phyloP scores from a whole-genome alignment of 768 basidiomycete species.

The Kwoniella botswanensis region DNA sequence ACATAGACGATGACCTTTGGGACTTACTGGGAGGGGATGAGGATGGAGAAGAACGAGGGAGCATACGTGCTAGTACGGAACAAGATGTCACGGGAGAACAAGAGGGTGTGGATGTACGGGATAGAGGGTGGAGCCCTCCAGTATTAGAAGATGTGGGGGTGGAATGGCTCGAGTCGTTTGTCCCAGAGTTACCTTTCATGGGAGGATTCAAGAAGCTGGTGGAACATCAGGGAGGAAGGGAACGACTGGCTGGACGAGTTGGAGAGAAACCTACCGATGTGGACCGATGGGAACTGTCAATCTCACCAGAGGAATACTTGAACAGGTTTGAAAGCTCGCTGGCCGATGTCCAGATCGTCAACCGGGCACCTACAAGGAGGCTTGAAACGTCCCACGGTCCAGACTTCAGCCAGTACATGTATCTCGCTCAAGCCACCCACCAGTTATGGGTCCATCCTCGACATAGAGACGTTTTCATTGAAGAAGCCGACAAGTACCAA shows the following conservation, averaged over 20 bases:
- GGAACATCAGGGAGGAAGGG: background rate
- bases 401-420: slow-evolving; percentile 16
- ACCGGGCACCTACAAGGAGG: background rate
- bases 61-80: too few relatives aligned
- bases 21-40: too few relatives aligned
- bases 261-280: slow-evolving; percentile 19
- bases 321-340: slow-evolving; percentile 18
- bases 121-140: background rate
- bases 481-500: slow-evolving; percentile 14
- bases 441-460: slow-evolving; percentile 28
- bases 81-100: too few relatives aligned
- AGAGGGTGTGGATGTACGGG: background rate
- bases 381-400: slow-evolving; percentile 5
- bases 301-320: slow-evolving; percentile 20
- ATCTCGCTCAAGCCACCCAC: slow-evolving; percentile 22
- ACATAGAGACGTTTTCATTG: slow-evolving; percentile 19
- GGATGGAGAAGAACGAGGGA: too few relatives aligned
- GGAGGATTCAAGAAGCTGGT: background rate
- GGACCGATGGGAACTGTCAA: slow-evolving; percentile 26
- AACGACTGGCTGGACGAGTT: background rate
- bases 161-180: background rate
- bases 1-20: too few relatives aligned
- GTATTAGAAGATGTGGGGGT: background rate
- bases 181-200: background rate
- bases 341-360: slow-evolving; percentile 18